These are phyloP conservation scores for Lipomyces sp. DNA, from an alignment of 805 yeast genomes.

Conservation along the genomic window DNA sequence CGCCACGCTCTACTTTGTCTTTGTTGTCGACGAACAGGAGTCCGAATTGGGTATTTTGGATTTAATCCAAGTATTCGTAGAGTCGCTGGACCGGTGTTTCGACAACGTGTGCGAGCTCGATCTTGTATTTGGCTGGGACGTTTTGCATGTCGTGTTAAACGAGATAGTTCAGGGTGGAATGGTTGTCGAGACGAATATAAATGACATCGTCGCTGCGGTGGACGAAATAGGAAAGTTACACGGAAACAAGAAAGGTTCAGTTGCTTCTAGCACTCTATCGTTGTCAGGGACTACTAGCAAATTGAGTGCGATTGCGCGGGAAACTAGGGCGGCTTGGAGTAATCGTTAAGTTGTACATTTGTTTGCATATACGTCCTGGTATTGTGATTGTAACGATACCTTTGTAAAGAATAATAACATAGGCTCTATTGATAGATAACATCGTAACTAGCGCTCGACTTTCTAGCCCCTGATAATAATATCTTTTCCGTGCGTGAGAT, in stretches of 20 bases:
- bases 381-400: neutral
- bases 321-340: slow-evolving; percentile 37
- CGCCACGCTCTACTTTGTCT: slow-evolving; percentile 94
- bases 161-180: slow-evolving; percentile 97
- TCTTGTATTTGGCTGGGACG: slow-evolving; percentile 98
- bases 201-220: slow-evolving; percentile 69
- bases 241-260: slow-evolving; percentile 34
- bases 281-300: slow-evolving; percentile 33
- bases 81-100: slow-evolving; percentile 89
- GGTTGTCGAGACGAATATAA: slow-evolving; percentile 92
- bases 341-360: slow-evolving; percentile 24
- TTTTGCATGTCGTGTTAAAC: slow-evolving; percentile 77
- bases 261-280: slow-evolving; percentile 31
- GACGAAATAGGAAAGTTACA: slow-evolving; percentile 43
- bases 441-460: slow-evolving; percentile 14
- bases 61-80: slow-evolving; percentile 94
- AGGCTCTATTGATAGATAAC: slow-evolving; percentile 15
- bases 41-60: slow-evolving; percentile 92
- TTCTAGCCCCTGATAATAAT: slow-evolving; percentile 52
- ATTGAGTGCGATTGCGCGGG: slow-evolving; percentile 32
- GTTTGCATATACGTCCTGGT: neutral
- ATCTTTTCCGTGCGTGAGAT: slow-evolving; percentile 67
- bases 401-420: slow-evolving; percentile 28
- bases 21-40: slow-evolving; percentile 94
- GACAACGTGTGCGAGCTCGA: slow-evolving; percentile 94